Evolutionary conservation across 495 filamentous ascomycete genomes (phyloP), one percentile per base, ranked within the genome.

Genomic region (Letharia lupina): DNA sequence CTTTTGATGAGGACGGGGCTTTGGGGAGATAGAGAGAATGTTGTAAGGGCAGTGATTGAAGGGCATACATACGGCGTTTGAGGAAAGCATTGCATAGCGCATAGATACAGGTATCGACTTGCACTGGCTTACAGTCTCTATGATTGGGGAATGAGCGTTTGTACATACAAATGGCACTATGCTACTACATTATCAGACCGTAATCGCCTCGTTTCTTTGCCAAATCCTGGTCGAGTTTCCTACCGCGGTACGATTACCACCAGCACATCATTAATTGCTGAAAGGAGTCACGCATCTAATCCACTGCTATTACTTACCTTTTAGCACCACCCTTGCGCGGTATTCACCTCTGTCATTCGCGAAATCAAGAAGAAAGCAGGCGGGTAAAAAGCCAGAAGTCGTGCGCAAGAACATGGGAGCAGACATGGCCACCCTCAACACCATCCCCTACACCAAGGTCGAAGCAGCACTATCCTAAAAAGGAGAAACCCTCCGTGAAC

Each of bases 1-100:
- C 72, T 97, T 93, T 75, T 97, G 87, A 85, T 66, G 66, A 50
- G 35, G 42, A 59, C 63, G 56, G 42, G 23, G 16, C 8, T 12
- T 4, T 33, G 50, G 39, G 57, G 23, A 16, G 16, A 60, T 33
- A 2, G 13, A 16, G 15, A 39, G 40, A 15, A 45, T 28, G 1
- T 35, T 60, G 37, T 4, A 28, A 23, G 12, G 42, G 62, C 20
- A 45, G 16, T 20, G 7, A 48, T 47, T 40, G 48, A 20, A 44
- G 41, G 23, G 39, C 15, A 64, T 67, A 42, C 33, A 47, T 39
- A 4, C 8, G 52, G 54, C 54, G 63, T 60, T 48, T 15, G 52
- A 31, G 13, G 37, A 28, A 16, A 47, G 41, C 40, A 61, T 61
- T 61, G 10, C 41, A 13, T 65, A 20, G 54, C 54, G 52, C 9